These are phyloP conservation scores for Naganishia randhawae DNA, from an alignment of 768 basidiomycete genomes.

Conservation along the genomic window DNA sequence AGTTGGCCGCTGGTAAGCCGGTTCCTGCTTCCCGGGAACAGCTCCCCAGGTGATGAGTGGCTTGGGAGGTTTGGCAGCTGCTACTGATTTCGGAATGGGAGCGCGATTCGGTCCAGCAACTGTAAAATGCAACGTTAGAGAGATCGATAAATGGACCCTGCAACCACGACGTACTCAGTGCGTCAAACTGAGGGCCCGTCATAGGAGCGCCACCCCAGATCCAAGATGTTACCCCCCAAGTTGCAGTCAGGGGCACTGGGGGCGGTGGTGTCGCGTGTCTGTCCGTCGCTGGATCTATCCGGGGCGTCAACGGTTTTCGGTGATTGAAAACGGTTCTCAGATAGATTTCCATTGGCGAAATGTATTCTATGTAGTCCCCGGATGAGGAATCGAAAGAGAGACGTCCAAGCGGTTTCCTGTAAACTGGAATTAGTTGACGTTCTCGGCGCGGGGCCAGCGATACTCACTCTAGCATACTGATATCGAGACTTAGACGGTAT, in stretches of 20 bases:
- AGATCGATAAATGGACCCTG: neutral
- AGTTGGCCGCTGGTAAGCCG: slow-evolving; percentile 38
- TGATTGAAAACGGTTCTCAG: slow-evolving; percentile 49
- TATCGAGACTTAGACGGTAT: slow-evolving; percentile 39
- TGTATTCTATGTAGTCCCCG: slow-evolving; percentile 50
- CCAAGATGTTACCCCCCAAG: slow-evolving; percentile 44
- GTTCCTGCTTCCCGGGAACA: slow-evolving; percentile 31
- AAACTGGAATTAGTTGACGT: neutral
- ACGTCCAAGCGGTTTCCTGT: slow-evolving; percentile 40
- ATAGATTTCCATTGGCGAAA: slow-evolving; percentile 44
- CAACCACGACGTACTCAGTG: slow-evolving; percentile 39
- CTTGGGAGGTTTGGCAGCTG: slow-evolving; percentile 39
- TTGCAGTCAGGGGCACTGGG: slow-evolving; percentile 44
- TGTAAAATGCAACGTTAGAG: slow-evolving; percentile 16
- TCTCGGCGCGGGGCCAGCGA: neutral
- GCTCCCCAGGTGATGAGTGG: slow-evolving; percentile 48
- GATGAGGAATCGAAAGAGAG: slow-evolving; percentile 48
- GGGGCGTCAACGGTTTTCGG: slow-evolving; percentile 47
- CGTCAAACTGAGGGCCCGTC: slow-evolving; percentile 50
- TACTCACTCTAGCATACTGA: slow-evolving; percentile 34
- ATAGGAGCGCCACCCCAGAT: slow-evolving; percentile 51
- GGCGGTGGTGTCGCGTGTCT: slow-evolving; percentile 43
- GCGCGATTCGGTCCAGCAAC: slow-evolving; percentile 51
- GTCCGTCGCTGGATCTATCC: slow-evolving; percentile 34
- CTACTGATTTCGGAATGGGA: slow-evolving; percentile 33